phyloP scores from a whole-genome alignment of 805 yeast species.

The Metschnikowia picachoensis region DNA sequence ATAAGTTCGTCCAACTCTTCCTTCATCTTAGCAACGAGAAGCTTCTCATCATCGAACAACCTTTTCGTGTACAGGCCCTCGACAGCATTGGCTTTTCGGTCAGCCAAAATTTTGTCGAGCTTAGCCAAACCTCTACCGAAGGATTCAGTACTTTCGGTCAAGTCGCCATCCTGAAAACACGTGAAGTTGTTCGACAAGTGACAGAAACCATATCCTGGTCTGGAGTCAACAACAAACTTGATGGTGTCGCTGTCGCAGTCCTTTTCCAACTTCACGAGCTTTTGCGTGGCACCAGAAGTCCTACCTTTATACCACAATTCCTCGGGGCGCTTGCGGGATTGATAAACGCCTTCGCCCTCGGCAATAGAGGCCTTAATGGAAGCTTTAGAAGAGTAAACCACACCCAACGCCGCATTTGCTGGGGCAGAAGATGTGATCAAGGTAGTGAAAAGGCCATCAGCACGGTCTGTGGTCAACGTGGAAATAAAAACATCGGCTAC shows the following conservation, averaged over 20 bases:
- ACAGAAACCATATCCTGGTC: slow-evolving; percentile 82
- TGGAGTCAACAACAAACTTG: slow-evolving; percentile 80
- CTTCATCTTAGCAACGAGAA: slow-evolving; percentile 80
- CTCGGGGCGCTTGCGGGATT: slow-evolving; percentile 69
- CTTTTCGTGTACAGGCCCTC: slow-evolving; percentile 94
- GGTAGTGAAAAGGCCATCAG: slow-evolving; percentile 82
- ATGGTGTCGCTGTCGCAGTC: slow-evolving; percentile 95
- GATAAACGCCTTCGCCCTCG: slow-evolving; percentile 86
- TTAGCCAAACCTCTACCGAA: slow-evolving; percentile 59
- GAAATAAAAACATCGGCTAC: slow-evolving; percentile 46
- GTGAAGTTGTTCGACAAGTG: slow-evolving; percentile 71
- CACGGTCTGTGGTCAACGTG: slow-evolving; percentile 71
- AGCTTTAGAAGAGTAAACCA: slow-evolving; percentile 84
- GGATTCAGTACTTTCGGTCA: slow-evolving; percentile 37
- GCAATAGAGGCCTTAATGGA: slow-evolving; percentile 79
- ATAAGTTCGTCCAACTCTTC: slow-evolving; percentile 96
- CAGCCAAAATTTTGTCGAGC: slow-evolving; percentile 62
- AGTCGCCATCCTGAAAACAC: slow-evolving; percentile 59
- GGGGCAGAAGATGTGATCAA: slow-evolving; percentile 70
- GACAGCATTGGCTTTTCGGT: slow-evolving; percentile 69
- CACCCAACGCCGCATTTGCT: slow-evolving; percentile 57
- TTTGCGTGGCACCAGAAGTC: slow-evolving; percentile 94
- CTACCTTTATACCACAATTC: slow-evolving; percentile 97
- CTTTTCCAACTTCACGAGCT: slow-evolving; percentile 56
- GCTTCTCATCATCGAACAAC: slow-evolving; percentile 69